These are phyloP conservation scores for Mycena olivaceomarginata DNA, from an alignment of 768 basidiomycete species.

Conservation along the genomic window DNA sequence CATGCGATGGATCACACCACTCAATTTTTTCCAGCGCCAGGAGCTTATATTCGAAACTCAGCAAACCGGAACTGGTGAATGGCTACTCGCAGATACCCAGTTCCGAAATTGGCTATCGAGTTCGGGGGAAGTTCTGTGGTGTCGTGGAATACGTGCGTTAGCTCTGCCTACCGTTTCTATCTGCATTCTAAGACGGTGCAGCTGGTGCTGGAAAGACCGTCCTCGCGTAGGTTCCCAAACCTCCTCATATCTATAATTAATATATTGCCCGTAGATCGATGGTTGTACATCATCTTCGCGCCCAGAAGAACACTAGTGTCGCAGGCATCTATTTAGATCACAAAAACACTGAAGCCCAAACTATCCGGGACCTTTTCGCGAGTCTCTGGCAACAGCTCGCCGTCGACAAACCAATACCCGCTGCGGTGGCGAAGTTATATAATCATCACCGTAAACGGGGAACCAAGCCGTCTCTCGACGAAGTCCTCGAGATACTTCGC, in stretches of 20 bases:
- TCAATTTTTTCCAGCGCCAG: background rate
- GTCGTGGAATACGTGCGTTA: background rate
- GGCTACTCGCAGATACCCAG: background rate
- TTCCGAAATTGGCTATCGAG: background rate
- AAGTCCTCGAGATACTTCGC: background rate
- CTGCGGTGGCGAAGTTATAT: background rate
- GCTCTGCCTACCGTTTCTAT: background rate
- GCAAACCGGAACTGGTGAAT: conserved; percentile 1
- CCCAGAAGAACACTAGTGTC: background rate
- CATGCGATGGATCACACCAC: background rate
- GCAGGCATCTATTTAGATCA: background rate
- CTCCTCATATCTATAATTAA: background rate
- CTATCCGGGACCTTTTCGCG: background rate
- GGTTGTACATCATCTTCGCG: background rate
- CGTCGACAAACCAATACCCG: background rate
- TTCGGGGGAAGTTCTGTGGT: background rate
- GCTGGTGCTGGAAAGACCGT: background rate
- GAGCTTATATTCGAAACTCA: background rate
- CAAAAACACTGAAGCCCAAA: background rate
- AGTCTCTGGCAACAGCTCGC: background rate
- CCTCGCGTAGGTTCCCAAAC: background rate
- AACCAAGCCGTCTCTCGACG: background rate
- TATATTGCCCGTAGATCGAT: background rate
- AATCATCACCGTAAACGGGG: background rate
- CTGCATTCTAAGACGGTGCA: background rate